Evolutionary conservation across 1,284 basidiomycete genomes (phyloP).

Genomic region (Moesziomyces parantarcticus): DNA sequence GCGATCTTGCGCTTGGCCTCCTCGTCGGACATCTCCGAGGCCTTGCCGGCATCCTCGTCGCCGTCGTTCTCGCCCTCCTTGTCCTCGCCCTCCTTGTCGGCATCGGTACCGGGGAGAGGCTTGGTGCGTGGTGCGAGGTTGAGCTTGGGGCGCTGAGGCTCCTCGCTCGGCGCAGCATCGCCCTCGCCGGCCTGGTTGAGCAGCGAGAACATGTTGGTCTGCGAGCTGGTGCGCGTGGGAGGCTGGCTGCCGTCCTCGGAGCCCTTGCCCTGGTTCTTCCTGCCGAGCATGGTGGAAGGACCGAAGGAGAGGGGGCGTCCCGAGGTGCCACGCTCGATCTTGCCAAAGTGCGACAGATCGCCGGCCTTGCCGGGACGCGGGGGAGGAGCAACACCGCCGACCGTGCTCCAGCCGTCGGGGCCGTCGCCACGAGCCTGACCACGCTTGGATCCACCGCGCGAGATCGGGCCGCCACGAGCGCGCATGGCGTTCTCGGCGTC

Average conservation of each 20-base stretch:
- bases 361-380: constrained; percentile 80
- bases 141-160: constrained; percentile 79
- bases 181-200: constrained; percentile 50
- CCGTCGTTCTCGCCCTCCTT: constrained; percentile 68
- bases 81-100: constrained; percentile 56
- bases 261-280: constrained; percentile 72
- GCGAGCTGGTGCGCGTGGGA: constrained; percentile 80
- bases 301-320: constrained; percentile 73
- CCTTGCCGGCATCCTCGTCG: constrained; percentile 69
- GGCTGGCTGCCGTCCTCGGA: constrained; percentile 73
- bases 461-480: constrained; percentile 78
- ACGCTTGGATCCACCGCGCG: constrained; percentile 84
- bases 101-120: constrained; percentile 69
- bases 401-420: constrained; percentile 85
- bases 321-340: constrained; percentile 70
- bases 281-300: constrained; percentile 79
- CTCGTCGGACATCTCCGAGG: constrained; percentile 74
- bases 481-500: constrained; percentile 48
- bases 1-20: constrained; percentile 81
- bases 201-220: constrained; percentile 81
- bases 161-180: constrained; percentile 66
- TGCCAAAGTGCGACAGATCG: constrained; percentile 86
- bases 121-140: constrained; percentile 75
- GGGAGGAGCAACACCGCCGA: constrained; percentile 72
- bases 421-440: constrained; percentile 72